Base-by-base conservation (phyloP, 177 flowering plant species). In the Vitis hybrid region DNA sequence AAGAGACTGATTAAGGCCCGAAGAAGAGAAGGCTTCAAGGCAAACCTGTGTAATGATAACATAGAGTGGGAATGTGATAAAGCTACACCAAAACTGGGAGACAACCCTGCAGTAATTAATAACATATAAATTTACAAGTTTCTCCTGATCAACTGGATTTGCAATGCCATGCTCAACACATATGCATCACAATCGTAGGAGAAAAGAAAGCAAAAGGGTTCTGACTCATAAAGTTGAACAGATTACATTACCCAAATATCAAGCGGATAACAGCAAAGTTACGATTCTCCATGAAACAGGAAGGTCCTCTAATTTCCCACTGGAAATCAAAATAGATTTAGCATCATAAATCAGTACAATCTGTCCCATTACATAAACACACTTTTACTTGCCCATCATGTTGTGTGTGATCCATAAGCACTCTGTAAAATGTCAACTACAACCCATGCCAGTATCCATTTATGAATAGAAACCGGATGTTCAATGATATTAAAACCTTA, bases 71-170 rank as follows among this genome's bases (percentile, higher is more conserved):
- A 92, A 89, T 64, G 95, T 89, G 58, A 85, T 73, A 64, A 79
- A 92, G 82, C 95, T 92, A 74, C 95, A 92, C 95, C 97, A 92
- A 76, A 82, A 75, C 63, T 90, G 97, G 33, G 87, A 73, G 69
- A 82, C 56, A 20, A 87, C 59, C 80, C 96, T 91, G 89, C 54
- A 70, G 38, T 19, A 7, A 10, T 58, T 38, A 38, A 38, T 38
- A 38, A 38, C 47, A 38, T 6, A 38, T 7, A 38, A 5, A 1
- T 38, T 6, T 38, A 5, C 8, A 38, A 5, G 47, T 38, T 38
- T 38, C 47, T 7, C 47, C 9, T 5, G 8, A 33, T 11, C 50
- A 15, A 62, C 51, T 3, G 10, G 44, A 24, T 15, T 14, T 18
- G 38, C 44, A 11, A 14, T 62, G 19, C 9, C 50, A 62, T 62